Evolutionary conservation across 2,329 filamentous ascomycete genomes (phyloP), one percentile per base, ranked within the genome.

Genomic region (Ophiostoma triangulosporum): DNA sequence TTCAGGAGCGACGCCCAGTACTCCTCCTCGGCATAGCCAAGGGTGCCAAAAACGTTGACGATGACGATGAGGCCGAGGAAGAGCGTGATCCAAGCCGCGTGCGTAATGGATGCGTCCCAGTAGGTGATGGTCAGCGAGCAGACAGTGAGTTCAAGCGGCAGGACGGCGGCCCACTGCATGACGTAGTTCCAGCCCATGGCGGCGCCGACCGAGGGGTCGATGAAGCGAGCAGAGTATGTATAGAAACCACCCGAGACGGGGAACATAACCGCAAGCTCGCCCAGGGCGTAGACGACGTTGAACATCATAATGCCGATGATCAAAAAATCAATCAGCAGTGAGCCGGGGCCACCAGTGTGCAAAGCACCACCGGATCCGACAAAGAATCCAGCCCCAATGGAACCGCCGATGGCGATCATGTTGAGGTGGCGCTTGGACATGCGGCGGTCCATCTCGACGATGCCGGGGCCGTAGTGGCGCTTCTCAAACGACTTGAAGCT

Each of bases 371-470:
- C 76, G 11, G 74, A 77, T 61, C 77, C 76, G 57, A 81, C 77
- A 65, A 80, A 81, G 70, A 81, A 78, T 66, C 77, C 77, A 56
- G 77, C 77, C 62, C 77, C 77, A 46, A 81, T 81, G 24, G 74
- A 76, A 57, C 74, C 74, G 58, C 74, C 60, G 27, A 60, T 61
- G 32, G 57, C 59, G 52, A 60, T 60, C 59, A 61, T 61, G 46
- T 61, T 57, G 27, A 60, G 56, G 48, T 61, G 60, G 24, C 60
- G 58, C 14, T 55, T 51, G 43, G 56, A 57, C 59, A 61, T 61
- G 22, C 59, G 61, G 35, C 67, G 65, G 53, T 70, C 67, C 53
- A 70, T 62, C 60, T 70, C 66, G 51, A 66, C 64, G 53, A 66
- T 60, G 35, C 65, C 64, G 31, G 57, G 33, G 49, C 64, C 66